These are phyloP conservation scores for Rhizopus arrhizus DNA, from an alignment of 371 early-diverging fungal species.

Conservation along the genomic window DNA sequence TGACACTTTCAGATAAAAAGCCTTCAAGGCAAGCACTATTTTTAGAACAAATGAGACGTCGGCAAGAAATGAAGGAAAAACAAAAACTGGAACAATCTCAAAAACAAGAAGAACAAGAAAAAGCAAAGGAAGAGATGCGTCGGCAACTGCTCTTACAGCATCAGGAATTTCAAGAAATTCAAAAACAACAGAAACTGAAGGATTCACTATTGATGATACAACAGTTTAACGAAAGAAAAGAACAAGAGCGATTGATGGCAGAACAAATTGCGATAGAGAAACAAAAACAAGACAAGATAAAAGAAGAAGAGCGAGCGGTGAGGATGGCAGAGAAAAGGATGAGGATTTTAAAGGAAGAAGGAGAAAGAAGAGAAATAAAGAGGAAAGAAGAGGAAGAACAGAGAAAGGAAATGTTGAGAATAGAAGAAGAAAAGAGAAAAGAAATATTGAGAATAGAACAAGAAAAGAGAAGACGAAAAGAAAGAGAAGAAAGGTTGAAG, in stretches of 20 bases:
- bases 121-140: not conserved
- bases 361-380: too few relatives aligned
- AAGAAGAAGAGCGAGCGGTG: not conserved
- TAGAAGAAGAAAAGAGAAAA: not conserved
- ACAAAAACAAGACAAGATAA: not conserved
- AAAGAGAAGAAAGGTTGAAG: too few relatives aligned
- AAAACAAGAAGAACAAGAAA: not conserved
- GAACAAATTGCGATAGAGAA: not conserved
- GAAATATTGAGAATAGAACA: not conserved
- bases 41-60: conserved; percentile 11
- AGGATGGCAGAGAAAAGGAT: not conserved
- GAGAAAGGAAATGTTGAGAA: not conserved
- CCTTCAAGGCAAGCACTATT: conserved; percentile 7
- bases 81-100: conserved; percentile 2
- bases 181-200: not conserved
- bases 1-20: conserved; percentile 12
- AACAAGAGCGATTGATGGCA: not conserved
- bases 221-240: not conserved
- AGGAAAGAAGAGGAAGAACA: not conserved
- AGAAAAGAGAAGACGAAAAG: not conserved
- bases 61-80: conserved; percentile 6
- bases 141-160: not conserved
- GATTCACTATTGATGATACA: not conserved
- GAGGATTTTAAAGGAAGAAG: not conserved
- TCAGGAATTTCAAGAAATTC: not conserved